Base-by-base conservation (phyloP, 2,329 filamentous ascomycete genomes). In the Polychaeton citri region DNA sequence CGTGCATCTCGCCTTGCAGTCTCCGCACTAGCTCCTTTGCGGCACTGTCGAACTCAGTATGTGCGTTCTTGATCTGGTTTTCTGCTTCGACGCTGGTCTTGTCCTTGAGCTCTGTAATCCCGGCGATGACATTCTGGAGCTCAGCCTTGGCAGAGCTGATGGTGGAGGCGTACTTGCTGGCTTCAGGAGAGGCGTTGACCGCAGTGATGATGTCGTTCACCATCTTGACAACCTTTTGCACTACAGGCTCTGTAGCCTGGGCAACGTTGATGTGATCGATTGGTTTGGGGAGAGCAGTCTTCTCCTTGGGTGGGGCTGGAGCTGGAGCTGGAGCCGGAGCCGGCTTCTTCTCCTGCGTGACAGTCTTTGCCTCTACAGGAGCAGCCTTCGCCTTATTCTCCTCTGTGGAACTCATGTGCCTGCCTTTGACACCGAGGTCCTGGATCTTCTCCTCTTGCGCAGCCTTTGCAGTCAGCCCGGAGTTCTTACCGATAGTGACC, bases 181-280 rank as follows among this genome's bases (percentile, higher is more conserved):
- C 74, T 38, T 83, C 75, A 42, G 79, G 75, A 57, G 94, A 88
- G 39, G 82, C 81, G 59, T 95, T 94, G 57, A 95, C 79, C 32
- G 92, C 84, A 6, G 83, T 78, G 54, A 98, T 94, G 50, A 98
- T 80, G 59, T 93, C 85, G 63, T 98, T 98, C 50, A 98, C 72
- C 64, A 94, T 88, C 64, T 84, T 88, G 40, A 93, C 85, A 5
- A 98, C 69, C 52, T 96, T 85, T 61, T 95, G 86, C 16, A 96
- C 82, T 21, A 94, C 72, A 19, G 84, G 82, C 56, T 96, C 88
- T 40, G 78, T 75, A 36, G 81, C 84, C 50, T 85, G 74, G 36
- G 74, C 70, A 17, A 92, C 72, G 34, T 72, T 72, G 39, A 95
- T 65, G 42, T 86, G 76, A 53, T 94, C 83, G 47, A 96, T 84